Percentiles rank a stretch among this genome's conserved stretches.
These are phyloP conservation scores for Xylariaceae sp. DNA, from an alignment of 2,329 filamentous ascomycete species.

Conservation along the genomic window DNA sequence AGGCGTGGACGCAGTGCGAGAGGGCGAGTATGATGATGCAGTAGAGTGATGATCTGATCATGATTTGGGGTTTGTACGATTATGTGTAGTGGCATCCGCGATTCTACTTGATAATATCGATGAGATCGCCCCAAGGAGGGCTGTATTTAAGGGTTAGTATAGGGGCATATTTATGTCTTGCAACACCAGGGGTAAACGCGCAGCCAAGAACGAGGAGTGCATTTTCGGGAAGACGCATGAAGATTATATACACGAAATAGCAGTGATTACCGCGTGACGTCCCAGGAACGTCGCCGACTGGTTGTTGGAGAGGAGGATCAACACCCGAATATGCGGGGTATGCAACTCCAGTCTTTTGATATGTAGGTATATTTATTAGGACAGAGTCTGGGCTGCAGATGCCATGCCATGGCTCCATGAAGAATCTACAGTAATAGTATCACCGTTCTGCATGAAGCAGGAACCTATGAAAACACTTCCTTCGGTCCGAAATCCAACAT, in stretches of 20 bases:
- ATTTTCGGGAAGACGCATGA: not conserved
- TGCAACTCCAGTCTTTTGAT: not conserved
- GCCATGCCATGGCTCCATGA: not conserved
- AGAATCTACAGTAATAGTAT: not conserved
- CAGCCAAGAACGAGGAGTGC: not conserved
- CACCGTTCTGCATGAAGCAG: not conserved
- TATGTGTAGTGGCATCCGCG: too few species aligned
- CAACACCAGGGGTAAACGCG: too few species aligned
- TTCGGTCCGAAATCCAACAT: not conserved
- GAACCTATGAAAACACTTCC: not conserved
- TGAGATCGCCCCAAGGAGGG: too few species aligned
- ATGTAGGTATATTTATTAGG: too few species aligned
- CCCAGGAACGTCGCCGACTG: not conserved
- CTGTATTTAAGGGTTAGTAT: too few species aligned
- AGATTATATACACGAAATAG: not conserved
- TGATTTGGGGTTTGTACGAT: not conserved
- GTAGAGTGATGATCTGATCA: conserved; percentile 1
- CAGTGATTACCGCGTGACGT: not conserved
- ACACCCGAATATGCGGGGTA: not conserved
- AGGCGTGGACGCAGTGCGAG: conserved; percentile 31
- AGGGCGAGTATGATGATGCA: conserved; percentile 4
- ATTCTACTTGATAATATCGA: too few species aligned
- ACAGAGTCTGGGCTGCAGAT: not conserved
- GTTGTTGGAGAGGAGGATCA: not conserved
- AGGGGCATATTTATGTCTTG: too few species aligned